Base-by-base conservation (phyloP, 129 eudicot species). In the Tagetes erecta region DNA sequence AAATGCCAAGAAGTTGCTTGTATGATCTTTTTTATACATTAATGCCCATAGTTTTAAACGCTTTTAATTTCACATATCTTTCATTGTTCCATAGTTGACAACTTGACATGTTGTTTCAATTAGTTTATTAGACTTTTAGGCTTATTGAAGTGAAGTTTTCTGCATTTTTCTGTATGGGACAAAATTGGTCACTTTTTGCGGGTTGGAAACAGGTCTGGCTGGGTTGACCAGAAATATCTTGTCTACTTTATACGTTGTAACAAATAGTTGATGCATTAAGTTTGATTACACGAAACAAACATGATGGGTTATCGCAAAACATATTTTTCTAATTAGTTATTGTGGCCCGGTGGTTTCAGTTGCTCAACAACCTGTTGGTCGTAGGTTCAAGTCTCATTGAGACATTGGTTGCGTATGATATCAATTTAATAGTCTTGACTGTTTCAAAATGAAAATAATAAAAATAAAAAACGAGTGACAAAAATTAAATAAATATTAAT, bases 1-100 rank as follows among this genome's bases (percentile, higher is more conserved):
- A 63, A 81, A 81, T 80, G 68, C 87, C 52, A 85, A 83, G 70
- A 85, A 87, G 52, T 77, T 84, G 73, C 87, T 92, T 83, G 97
- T 92, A 87, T 67, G 84, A 64, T 55, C 67, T 49, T 52, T 37
- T 79, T 36, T 74, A 70, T 64, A 64, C 76, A 47, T 34, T 57
- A 55, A 53, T 50, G n/a, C 58, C n/a, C 67, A 72, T 30, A 49
- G 38, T 74, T 40, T 5, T 6, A 70, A 34, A 13, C 13, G 67
- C 67, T 10, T 62, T 62, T 62, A 37, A 5, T 62, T 62, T 62
- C 67, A 62, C 67, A 36, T 62, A 62, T 36, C 20, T 62, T 35
- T 36, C 44, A 35, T 36, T 35, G 67, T 62, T 62, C 67, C 12
- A 62, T 62, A 36, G 67, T 4, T 62, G 44, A 62, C 67, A 37